Base-by-base conservation (phyloP, 2,329 filamentous ascomycete species). In the Pseudogymnoascus destructans region DNA sequence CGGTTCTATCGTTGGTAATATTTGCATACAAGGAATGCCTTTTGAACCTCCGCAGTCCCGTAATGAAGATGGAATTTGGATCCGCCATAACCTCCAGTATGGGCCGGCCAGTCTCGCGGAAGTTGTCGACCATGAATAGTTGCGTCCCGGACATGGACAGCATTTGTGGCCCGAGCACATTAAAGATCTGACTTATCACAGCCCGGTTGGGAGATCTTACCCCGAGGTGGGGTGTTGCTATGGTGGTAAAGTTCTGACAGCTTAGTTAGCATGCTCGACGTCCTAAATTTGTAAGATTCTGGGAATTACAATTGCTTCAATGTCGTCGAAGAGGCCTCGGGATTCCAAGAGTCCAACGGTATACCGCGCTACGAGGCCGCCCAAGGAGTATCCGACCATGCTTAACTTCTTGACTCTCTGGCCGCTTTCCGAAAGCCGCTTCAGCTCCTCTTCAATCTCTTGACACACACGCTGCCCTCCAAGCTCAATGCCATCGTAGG, bases 371-470 rank as follows among this genome's bases (percentile, higher is more conserved):
- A 97, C 83, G 5, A 97, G 75, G 0, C 92, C 92, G 49, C 92
- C 92, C 1, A 96, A 77, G 0, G 89, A 95, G 70, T 97, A 96
- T 36, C 92, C 92, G 42, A 92, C 79, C 38, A 97, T 76, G 69
- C 90, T 95, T 63, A 97, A 75, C 72, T 90, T 95, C 54, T 74
- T 84, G 66, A 96, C 86, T 40, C 80, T 78, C 64, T 85, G 81
- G 19, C 89, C 91, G 25, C 77, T 74, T 40, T 73, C 73, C 55
- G 79, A 77, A 57, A 84, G 77, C 46, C 70, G 69, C 59, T 77
- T 75, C 58, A 86, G 68, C 65, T 84, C 77, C 64, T 85, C 77
- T 67, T 86, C 81, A 59, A 86, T 85, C 72, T 86, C 83, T 61
- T 77, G 72, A 63, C 81, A 84, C 6, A 86, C 79, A 49, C 83